Evolutionary conservation across 2,329 filamentous ascomycete genomes (phyloP), one percentile per base, ranked within the genome.

Genomic region (Claviceps cyperi): DNA sequence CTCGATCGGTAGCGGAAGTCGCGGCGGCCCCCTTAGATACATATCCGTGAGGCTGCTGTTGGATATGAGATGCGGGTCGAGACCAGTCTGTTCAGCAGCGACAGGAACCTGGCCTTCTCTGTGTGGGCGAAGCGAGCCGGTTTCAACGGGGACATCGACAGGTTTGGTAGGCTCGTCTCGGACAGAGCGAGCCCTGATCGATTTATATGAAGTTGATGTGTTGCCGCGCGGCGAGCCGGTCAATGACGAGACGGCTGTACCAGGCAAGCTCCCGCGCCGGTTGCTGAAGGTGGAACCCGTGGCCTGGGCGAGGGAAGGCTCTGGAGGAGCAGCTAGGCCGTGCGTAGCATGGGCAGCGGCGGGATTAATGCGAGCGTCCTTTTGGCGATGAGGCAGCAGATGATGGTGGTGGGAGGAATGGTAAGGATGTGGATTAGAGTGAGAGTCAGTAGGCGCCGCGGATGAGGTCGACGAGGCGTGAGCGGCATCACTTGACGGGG

Each of bases 1-100:
- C 59, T 94, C 89, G 59, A 97, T 96, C 50, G 91, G 90, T 52
- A 97, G 78, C 52, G 91, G 91, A 60, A 97, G 73, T 53, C 91
- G 84, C 47, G 91, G 91, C 44, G 91, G 91, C n/a, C 84, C 77
- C 52, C 75, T 72, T 59, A 78, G 68, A 59, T 81, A 83, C 70
- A 82, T 76, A 57, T 80, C 77, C 55, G 78, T 80, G 56, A 82
- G 65, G 59, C 79, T 82, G 64, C 67, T 76, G 54, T 74, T 75
- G 50, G 72, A 67, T 47, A 75, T 63, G 54, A 74, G 66, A 40
- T 69, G 65, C 32, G 66, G 58, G 44, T 76, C 71, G 54, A 66
- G 47, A 62, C 49, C 56, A 57, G 57, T 54, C 52, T 58, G 55
- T 49, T 64, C 64, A 62, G 53, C 56, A n/a, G 21, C 41, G 59